Conservation (phyloP, 768 basidiomycete species). For the Panaeolus papilionaceus region DNA sequence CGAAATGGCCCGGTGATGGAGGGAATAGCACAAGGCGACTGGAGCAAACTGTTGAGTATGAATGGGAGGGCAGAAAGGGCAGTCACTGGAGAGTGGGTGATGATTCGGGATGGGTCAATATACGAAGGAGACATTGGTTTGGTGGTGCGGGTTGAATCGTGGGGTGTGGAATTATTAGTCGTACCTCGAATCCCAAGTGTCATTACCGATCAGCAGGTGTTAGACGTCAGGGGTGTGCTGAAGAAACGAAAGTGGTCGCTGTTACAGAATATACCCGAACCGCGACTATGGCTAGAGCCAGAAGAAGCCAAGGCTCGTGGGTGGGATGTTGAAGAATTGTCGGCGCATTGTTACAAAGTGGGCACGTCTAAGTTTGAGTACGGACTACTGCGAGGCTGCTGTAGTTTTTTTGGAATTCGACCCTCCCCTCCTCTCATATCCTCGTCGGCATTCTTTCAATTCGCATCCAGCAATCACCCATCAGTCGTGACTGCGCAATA, state of each 20-base stretch:
- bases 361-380: not conserved
- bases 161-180: not conserved
- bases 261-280: not conserved
- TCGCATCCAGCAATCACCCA: not conserved
- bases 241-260: not conserved
- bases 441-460: not conserved
- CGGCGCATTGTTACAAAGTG: not conserved
- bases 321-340: not conserved
- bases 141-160: not conserved
- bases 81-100: conserved; percentile 1
- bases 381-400: not conserved
- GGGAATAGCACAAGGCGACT: not conserved
- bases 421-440: not conserved
- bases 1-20: not conserved
- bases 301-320: not conserved
- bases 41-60: conserved; percentile 5
- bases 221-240: not conserved
- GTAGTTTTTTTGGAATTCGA: not conserved
- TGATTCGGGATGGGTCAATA: not conserved
- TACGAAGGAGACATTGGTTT: conserved; percentile 16
- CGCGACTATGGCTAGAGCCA: not conserved
- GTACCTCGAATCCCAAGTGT: conserved; percentile 1
- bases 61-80: not conserved
- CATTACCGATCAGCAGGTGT: not conserved
- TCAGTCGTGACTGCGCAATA: not conserved